Conservation (phyloP, 176 grass and related monocot genomes). For the Tillandsia leiboldiana region DNA sequence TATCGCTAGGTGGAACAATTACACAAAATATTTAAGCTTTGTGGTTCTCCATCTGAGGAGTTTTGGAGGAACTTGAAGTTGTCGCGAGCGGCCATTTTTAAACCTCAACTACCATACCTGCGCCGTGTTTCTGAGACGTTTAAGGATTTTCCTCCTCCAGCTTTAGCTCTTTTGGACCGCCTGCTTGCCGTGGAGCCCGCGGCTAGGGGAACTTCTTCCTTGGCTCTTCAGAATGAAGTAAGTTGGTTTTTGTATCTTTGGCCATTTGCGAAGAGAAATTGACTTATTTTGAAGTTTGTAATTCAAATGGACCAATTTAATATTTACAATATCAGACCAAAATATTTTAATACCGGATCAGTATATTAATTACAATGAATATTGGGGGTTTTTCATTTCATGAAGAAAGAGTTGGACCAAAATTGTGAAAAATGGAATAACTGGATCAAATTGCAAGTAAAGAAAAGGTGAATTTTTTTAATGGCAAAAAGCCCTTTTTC, state of each 20-base stretch:
- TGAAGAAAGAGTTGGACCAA: no score
- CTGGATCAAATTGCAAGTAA: no score
- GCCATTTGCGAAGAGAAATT: constrained; percentile 7
- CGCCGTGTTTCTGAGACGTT: constrained; percentile 70
- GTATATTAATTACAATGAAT: no score
- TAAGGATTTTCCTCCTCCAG: constrained; percentile 65
- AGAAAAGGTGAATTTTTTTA: no score
- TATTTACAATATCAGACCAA: not conserved
- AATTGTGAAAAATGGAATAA: no score
- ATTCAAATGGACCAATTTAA: not conserved
- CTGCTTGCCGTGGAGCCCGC: constrained; percentile 86
- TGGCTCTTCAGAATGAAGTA: constrained; percentile 83
- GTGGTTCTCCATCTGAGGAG: constrained; percentile 85
- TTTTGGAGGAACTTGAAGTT: constrained; percentile 76
- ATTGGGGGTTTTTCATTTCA: no score
- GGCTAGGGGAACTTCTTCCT: constrained; percentile 63
- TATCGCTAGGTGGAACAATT: constrained; percentile 74
- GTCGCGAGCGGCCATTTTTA: constrained; percentile 71
- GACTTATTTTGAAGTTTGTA: not conserved
- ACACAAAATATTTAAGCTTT: constrained; percentile 94
- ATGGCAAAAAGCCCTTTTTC: no score
- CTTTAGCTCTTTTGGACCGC: constrained; percentile 61
- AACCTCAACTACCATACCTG: constrained; percentile 60
- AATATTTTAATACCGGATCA: no score
- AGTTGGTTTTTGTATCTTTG: constrained; percentile 17